These are phyloP conservation scores for Penicillium waksmanii DNA, from an alignment of 495 filamentous ascomycete species.

Conservation along the genomic window DNA sequence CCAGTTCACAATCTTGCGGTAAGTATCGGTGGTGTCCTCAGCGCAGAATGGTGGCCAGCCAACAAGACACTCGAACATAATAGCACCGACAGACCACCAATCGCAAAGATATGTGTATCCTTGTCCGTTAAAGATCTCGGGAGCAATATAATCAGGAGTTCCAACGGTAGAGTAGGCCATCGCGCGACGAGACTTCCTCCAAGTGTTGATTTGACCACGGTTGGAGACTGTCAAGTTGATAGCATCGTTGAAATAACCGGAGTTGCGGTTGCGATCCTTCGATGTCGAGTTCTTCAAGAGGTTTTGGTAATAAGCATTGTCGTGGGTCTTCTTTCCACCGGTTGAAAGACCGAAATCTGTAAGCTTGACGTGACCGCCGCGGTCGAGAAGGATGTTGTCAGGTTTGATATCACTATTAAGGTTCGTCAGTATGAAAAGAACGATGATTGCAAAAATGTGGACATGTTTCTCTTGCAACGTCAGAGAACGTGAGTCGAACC, in stretches of 20 bases:
- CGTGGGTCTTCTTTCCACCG: slow-evolving; percentile 95
- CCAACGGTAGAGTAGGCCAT: slow-evolving; percentile 99
- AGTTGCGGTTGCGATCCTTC: slow-evolving; percentile 72
- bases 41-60: slow-evolving; percentile 99
- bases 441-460: neutral
- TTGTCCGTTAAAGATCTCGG: slow-evolving; percentile 95
- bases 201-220: slow-evolving; percentile 94
- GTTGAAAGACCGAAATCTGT: slow-evolving; percentile 98
- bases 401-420: slow-evolving; percentile 90
- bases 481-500: neutral
- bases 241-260: slow-evolving; percentile 87
- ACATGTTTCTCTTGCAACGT: neutral
- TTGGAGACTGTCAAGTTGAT: slow-evolving; percentile 99
- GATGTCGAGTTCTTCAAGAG: slow-evolving; percentile 85
- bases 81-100: slow-evolving; percentile 98
- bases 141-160: slow-evolving; percentile 98
- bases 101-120: slow-evolving; percentile 96
- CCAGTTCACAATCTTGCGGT: slow-evolving; percentile 99
- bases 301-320: slow-evolving; percentile 97
- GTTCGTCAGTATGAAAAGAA: slow-evolving; percentile 15
- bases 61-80: slow-evolving; percentile 99
- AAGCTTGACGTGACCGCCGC: slow-evolving; percentile 95
- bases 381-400: slow-evolving; percentile 96
- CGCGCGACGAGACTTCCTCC: slow-evolving; percentile 90
- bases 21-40: slow-evolving; percentile 95